Base-by-base conservation (phyloP, 768 basidiomycete species). In the Fomitopsis serialis region DNA sequence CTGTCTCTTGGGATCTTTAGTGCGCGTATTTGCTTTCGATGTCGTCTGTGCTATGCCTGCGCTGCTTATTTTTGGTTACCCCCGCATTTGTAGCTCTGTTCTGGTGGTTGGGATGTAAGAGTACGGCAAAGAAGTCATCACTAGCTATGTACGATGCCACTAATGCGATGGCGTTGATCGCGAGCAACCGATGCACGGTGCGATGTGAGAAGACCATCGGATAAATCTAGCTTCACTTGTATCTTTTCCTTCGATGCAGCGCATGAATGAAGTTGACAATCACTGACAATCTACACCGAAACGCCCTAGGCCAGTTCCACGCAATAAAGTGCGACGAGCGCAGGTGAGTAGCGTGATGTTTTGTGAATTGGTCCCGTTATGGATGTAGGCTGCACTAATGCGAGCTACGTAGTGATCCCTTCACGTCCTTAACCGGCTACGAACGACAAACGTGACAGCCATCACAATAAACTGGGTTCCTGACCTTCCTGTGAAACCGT, bases 11-110 rank as follows among this genome's bases (percentile, higher is more conserved):
- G 22, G 17, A 32, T 32, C 29, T 50, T 15, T 58, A 42, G 60
- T 61, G 52, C 57, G 57, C 55, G 47, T 19, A 32, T 24, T 45
- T 53, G 55, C 43, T 57, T 61, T 54, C 21, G 54, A 49, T 56
- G 25, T 52, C 37, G 48, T 42, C 37, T 48, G 43, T 60, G 54
- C 54, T 61, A 32, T 56, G 43, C 42, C 29, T 58, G 57, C 55
- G 51, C 52, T 58, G 48, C 57, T 61, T 51, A 56, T 56, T 27
- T 15, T 57, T 22, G 52, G 21, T 45, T 34, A 43, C 43, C 42
- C 42, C 27, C 45, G 35, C 45, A 21, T 22, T n/a, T 53, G 52
- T 53, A 53, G 52, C 52, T 37, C 29, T 45, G 25, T 34, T 36
- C 35, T 36, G 12, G 8, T 49, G 37, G 42, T 42, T 12, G 37